Evolutionary conservation across 2,329 filamentous ascomycete genomes (phyloP).

Genomic region (Lachnellula cervina): DNA sequence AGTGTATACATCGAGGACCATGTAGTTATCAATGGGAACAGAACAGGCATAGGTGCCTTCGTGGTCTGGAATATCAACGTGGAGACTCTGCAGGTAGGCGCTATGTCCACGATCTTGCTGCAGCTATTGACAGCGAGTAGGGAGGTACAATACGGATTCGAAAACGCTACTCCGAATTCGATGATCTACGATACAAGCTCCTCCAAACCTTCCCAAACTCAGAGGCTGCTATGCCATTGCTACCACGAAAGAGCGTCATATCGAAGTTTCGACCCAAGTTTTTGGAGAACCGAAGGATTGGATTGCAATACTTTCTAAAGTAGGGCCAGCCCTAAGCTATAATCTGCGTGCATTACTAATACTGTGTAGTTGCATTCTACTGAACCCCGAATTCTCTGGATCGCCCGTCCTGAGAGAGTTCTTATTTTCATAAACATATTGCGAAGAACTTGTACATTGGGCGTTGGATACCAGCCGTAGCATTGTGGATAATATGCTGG

Average conservation of each 20-base stretch:
- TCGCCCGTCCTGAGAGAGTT: constrained; percentile 92
- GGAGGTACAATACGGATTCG: constrained; percentile 58
- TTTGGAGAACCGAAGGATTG: constrained; percentile 75
- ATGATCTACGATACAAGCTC: constrained; percentile 70
- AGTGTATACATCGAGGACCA: constrained; percentile 56
- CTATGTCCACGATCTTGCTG: neutral
- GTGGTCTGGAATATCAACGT: constrained; percentile 92
- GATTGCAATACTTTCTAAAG: constrained; percentile 92
- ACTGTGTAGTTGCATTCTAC: constrained; percentile 67
- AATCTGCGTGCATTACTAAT: constrained; percentile 9
- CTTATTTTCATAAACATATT: constrained; percentile 39
- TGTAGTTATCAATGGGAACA: constrained; percentile 42
- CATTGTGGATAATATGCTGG: neutral
- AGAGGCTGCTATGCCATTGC: constrained; percentile 75
- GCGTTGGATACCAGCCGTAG: neutral
- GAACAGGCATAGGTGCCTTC: constrained; percentile 64
- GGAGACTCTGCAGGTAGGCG: constrained; percentile 72
- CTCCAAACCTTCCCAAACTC: constrained; percentile 79
- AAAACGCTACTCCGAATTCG: constrained; percentile 89
- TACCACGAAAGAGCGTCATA: constrained; percentile 88
- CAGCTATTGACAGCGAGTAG: constrained; percentile 35
- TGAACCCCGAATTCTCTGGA: constrained; percentile 90
- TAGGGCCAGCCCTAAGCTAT: constrained; percentile 41
- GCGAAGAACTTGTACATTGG: neutral
- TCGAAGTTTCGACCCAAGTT: constrained; percentile 82